Evolutionary conservation across 805 yeast species (phyloP), one percentile per base, ranked within the genome.

Genomic region (Zygosaccharomyces bailii): DNA sequence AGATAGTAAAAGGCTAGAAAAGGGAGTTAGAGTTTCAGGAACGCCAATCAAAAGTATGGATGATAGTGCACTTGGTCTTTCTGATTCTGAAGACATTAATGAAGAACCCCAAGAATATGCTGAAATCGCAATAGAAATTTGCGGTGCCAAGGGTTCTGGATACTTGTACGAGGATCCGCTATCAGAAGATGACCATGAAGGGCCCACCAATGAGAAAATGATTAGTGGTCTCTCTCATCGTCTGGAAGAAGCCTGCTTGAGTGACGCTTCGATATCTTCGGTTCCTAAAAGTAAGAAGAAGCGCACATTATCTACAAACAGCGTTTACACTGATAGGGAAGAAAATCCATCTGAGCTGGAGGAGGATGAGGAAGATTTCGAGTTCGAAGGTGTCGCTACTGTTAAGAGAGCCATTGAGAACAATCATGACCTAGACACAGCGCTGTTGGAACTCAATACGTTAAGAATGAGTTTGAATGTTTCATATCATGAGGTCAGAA

Each of bases 391-490:
- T n/a, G 72, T 84, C 47, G 96, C 95, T 8, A 88, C 97, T 0
- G 86, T 93, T 24, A 87, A 83, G 55, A 77, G 99, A 60, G 95
- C 99, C 1, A 76, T 93, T 66, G 91, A 86, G 54, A 84, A 90
- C 59, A 86, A 88, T 63, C 99, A 93, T 66, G 95, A 86, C 57
- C 73, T 88, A 48, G 97, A 91, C 61, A 90, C 96, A 10, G 97
- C 99, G 0, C 69, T 88, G 51, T 70, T 93, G 48, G 99, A 93
- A 68, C 76, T 93, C 57, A 91, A 91, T 63, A 93, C 99, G 0
- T 74, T 93, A 59, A 78, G 98, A 68, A 91, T 93, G 99, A 87
- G 96, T 57, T 85, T 90, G 93, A 88, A 93, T 63, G 99, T 89
- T 13, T 78, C 93, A 0, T 91, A 93, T 65, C 95, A 87, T 57